Base-by-base conservation (phyloP, 768 basidiomycete species). In the Termitomyces heimii region DNA sequence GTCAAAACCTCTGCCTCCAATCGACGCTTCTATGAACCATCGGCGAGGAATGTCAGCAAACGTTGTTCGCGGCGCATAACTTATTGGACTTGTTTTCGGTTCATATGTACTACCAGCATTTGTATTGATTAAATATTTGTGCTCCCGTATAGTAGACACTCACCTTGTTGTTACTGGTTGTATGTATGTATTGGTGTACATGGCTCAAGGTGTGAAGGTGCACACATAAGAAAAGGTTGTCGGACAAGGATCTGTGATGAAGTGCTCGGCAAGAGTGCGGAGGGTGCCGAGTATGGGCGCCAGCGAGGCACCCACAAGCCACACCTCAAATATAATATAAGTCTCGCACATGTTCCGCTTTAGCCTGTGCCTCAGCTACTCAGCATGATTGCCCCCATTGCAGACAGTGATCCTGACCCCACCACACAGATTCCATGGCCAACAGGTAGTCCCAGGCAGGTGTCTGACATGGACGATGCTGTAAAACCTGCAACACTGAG, bases 351-450 rank as follows among this genome's bases (percentile, higher is more conserved):
- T 66, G 67, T 58, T 59, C 58, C 54, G 54, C 70, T 51, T 65
- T 62, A 29, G 65, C 65, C 52, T 44, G 46, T 39, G 50, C 58
- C 42, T 57, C 53, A 43, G 28, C 60, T 55, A 42, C 64, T 31
- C 61, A 57, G 54, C 54, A 90, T 90, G 87, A 75, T 86, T 58
- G 82, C 85, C 65, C 78, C 84, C 42, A 74, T 82, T 59, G 71
- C 82, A 20, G 86, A 88, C 66, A 71, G 70, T 58, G 85, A 88
- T 62, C 74, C 75, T 24, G 88, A 90, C 68, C 86, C 88, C n/a
- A 87, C 86, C 0, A 85, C 84, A 13, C 89, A 89, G 68, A 84
- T 90, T 46, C 71, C 89, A 24, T 92, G 89, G 89, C 89, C 89
- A 48, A 75, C 80, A 51, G 68, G 70, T 18, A 65, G 73, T 44